A percentile compares a stretch with the other conserved stretches of the same genome.
phyloP scores from a whole-genome alignment of 306 rosid genomes.

The Casuarina glauca region DNA sequence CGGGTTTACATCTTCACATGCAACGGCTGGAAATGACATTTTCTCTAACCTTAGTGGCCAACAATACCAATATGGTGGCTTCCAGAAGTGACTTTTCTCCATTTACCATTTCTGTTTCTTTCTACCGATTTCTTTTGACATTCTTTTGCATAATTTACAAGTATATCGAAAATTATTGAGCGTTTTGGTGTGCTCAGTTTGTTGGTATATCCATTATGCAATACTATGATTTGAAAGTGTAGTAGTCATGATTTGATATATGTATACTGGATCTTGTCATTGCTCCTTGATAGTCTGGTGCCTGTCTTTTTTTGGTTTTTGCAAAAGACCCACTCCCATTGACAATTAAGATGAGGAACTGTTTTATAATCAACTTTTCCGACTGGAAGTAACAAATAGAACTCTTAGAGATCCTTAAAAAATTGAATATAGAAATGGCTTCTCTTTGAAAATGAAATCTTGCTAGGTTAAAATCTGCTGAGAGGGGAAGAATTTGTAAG shows the following conservation, averaged over 20 bases:
- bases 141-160: slow-evolving; percentile 42
- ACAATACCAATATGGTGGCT: slow-evolving; percentile 71
- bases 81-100: slow-evolving; percentile 62
- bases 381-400: too few relatives aligned
- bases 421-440: too few relatives aligned
- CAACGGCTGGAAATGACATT: slow-evolving; percentile 53
- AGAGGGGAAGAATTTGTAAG: not conserved
- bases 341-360: not conserved
- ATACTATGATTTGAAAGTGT: slow-evolving; percentile 1
- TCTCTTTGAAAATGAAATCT: too few relatives aligned
- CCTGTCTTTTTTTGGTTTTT: not conserved
- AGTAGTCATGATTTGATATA: not conserved
- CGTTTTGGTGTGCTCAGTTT: slow-evolving; percentile 40
- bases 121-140: slow-evolving; percentile 21
- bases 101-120: slow-evolving; percentile 3
- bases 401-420: too few relatives aligned
- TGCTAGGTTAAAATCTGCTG: too few relatives aligned
- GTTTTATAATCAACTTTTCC: not conserved
- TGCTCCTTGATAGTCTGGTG: not conserved
- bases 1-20: slow-evolving; percentile 60
- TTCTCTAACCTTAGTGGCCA: slow-evolving; percentile 65
- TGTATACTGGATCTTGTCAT: not conserved
- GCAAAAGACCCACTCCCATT: not conserved
- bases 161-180: slow-evolving; percentile 22
- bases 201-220: slow-evolving; percentile 33